These are phyloP conservation scores for Gnaphalium uliginosum DNA, from an alignment of 129 eudicot genomes.

Conservation along the genomic window DNA sequence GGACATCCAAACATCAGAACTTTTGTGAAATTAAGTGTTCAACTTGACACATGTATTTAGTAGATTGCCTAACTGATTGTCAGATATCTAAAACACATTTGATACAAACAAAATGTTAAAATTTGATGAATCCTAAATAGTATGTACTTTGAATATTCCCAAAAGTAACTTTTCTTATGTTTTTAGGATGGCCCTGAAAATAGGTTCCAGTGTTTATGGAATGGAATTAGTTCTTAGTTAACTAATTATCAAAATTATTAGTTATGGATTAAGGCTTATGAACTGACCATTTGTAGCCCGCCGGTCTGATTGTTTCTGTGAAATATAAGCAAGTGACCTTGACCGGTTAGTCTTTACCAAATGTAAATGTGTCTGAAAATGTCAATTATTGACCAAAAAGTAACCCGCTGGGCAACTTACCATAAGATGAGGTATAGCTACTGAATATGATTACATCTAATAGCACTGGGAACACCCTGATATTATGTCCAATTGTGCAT, in stretches of 20 bases:
- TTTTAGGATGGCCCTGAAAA: neutral
- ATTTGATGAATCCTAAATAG: neutral
- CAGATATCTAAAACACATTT: neutral
- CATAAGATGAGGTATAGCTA: neutral
- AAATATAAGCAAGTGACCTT: neutral
- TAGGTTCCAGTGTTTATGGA: neutral
- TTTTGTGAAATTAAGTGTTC: neutral
- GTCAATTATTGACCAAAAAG: neutral
- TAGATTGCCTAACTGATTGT: neutral
- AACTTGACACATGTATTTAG: neutral
- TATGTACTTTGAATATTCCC: too few relatives aligned
- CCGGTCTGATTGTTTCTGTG: neutral
- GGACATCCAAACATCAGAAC: too few relatives aligned
- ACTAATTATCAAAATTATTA: neutral
- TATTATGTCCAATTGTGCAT: neutral
- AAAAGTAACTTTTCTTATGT: neutral
- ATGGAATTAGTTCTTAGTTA: neutral
- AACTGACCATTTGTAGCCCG: neutral
- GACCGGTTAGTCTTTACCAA: neutral
- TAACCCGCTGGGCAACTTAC: neutral
- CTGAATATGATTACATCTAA: neutral
- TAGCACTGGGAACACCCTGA: neutral
- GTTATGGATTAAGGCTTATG: neutral
- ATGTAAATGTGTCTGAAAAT: neutral
- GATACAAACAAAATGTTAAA: neutral